Conservation (phyloP, 768 basidiomycete species). For the Panaeolus papilionaceus region DNA sequence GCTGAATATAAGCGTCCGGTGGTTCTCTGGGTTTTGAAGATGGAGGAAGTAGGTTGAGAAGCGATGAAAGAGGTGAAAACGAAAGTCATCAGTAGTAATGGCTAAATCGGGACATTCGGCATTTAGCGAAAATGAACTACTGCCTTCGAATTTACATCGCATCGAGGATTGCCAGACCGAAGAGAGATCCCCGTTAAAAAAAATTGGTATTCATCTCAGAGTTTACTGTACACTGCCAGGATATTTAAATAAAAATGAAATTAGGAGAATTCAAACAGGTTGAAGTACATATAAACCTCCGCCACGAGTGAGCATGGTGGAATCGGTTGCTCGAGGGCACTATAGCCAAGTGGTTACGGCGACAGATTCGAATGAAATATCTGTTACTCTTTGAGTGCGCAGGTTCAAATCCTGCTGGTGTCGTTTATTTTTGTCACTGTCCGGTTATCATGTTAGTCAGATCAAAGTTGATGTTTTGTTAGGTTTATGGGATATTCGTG, state of each 20-base stretch:
- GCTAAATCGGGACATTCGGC: constrained; percentile 3
- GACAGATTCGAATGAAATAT: constrained; percentile 67
- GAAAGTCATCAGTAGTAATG: not conserved
- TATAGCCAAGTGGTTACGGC: constrained; percentile 84
- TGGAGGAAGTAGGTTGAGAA: not conserved
- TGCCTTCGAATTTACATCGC: too few species aligned
- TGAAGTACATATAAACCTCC: not conserved
- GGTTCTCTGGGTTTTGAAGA: not conserved
- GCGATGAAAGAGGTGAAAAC: constrained; percentile 1
- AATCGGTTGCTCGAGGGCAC: constrained; percentile 29
- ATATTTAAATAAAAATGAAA: too few species aligned
- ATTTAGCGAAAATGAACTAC: not conserved
- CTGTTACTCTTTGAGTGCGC: constrained; percentile 75
- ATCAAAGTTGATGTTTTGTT: not conserved
- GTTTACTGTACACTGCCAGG: too few species aligned
- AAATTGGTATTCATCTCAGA: too few species aligned
- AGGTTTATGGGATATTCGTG: too few species aligned
- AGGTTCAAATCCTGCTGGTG: constrained; percentile 74
- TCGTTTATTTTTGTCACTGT: constrained; percentile 36
- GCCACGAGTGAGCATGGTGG: not conserved
- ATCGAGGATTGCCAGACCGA: too few species aligned
- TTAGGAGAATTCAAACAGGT: too few species aligned
- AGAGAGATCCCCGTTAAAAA: too few species aligned
- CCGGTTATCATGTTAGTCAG: not conserved
- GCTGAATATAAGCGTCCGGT: not conserved